A percentile compares a stretch with the other conserved stretches of the same genome.
These are phyloP conservation scores for Solanum bukasovii DNA, from an alignment of 257 asterid genomes.

Conservation along the genomic window DNA sequence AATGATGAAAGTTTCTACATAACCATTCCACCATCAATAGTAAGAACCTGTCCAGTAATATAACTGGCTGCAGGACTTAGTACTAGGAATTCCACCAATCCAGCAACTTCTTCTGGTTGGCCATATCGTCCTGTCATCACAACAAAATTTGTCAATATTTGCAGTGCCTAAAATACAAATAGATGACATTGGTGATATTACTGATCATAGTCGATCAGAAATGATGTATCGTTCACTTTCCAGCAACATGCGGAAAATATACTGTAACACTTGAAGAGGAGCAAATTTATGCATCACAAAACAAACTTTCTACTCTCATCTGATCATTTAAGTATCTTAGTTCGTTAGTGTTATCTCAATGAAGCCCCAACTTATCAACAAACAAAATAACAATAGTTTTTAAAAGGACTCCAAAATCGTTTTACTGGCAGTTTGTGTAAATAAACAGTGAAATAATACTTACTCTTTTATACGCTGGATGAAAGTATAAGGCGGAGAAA, in stretches of 20 bases:
- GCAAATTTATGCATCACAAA: not conserved
- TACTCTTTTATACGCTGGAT: not conserved
- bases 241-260: too few species aligned
- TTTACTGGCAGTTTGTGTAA: not conserved
- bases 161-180: not conserved
- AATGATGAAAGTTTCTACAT: conserved; percentile 28
- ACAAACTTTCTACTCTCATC: not conserved
- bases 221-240: not conserved
- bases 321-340: not conserved
- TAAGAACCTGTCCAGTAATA: conserved; percentile 85
- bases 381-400: not conserved
- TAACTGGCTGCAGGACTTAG: conserved; percentile 53
- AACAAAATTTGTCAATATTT: not conserved
- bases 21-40: conserved; percentile 91
- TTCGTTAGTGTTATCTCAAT: not conserved
- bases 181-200: not conserved
- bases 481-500: not conserved
- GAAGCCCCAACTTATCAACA: not conserved
- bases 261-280: not conserved
- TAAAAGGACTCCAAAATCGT: not conserved
- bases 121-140: conserved; percentile 20
- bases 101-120: conserved; percentile 45
- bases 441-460: not conserved
- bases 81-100: conserved; percentile 29
- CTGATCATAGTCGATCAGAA: not conserved